Base-by-base conservation (phyloP, 1,284 basidiomycete species). In the Microbotryum scabiosae region DNA sequence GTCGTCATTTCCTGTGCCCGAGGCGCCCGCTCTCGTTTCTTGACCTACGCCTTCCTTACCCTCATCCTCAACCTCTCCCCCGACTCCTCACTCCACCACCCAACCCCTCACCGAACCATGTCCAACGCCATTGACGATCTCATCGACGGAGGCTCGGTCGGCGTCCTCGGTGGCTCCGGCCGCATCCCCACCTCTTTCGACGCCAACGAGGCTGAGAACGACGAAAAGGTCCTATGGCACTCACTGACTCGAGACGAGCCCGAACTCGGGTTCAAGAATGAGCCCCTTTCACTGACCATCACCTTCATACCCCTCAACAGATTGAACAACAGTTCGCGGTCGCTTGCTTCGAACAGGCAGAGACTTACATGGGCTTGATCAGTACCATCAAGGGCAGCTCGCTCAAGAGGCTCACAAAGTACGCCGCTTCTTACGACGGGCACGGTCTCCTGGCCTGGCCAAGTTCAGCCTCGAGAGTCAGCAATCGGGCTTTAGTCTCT, bases 241-340 rank as follows among this genome's bases (percentile, higher is more conserved):
- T 18, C 28, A 49, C 12, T 3, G 47, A 23, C 8, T 30, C 20
- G 46, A 20, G 9, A 47, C 14, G 46, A 23, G 23, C 16, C n/a
- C 23, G 14, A n/a, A 23, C n/a, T 47, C 23, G 46, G 7, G 9
- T 12, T 47, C 12, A 20, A n/a, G 20, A 47, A 47, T 18, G n/a
- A 9, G 46, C 26, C 25, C 23, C 50, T 26, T 12, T 8, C 52
- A n/a, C 32, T 32, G 52, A 43, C 23, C 2, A 30, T 9, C 10
- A 16, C 12, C 12, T 16, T 10, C 21, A 7, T 57, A 4, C 23
- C 1, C 21, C n/a, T 2, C 26, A 16, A 21, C 54, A 92, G 86
- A 94, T 98, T 69, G 94, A 98, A 79, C 93, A 92, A 82, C 92
- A 97, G 87, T 96, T 94, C 73, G 94, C 94, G 28, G 94, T 98